A percentile compares a stretch with the other conserved stretches of the same genome.
phyloP scores from a whole-genome alignment of 2,329 filamentous ascomycete genomes.

The Claviceps purpurea region DNA sequence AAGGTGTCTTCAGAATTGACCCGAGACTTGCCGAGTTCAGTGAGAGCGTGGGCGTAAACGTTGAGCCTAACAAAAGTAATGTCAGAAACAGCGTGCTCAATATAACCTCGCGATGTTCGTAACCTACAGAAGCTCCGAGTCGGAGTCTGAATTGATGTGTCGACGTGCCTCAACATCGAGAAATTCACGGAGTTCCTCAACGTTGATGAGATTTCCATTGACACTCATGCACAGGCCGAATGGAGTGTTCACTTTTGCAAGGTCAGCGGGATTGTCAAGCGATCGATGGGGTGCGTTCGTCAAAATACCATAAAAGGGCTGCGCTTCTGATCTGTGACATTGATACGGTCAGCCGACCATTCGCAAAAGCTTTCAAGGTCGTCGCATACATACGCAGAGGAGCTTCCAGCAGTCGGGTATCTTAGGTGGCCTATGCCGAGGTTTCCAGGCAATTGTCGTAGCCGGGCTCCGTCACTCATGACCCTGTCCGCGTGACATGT shows the following conservation, averaged over 20 bases:
- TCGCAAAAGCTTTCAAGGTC: not conserved
- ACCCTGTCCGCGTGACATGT: slow-evolving; percentile 1
- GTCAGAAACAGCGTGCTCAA: not conserved
- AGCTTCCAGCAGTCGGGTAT: slow-evolving; percentile 82
- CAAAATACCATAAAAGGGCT: slow-evolving; percentile 58
- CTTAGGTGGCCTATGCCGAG: slow-evolving; percentile 73
- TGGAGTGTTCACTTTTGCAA: slow-evolving; percentile 49
- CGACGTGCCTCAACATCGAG: slow-evolving; percentile 68
- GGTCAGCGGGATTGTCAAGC: not conserved
- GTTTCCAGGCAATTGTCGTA: slow-evolving; percentile 50
- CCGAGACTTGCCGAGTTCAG: slow-evolving; percentile 67
- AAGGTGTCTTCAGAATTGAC: slow-evolving; percentile 71
- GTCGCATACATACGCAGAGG: slow-evolving; percentile 27
- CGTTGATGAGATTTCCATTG: slow-evolving; percentile 81
- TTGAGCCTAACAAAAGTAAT: slow-evolving; percentile 41
- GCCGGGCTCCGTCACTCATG: slow-evolving; percentile 40
- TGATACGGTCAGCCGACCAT: not conserved
- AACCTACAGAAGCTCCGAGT: slow-evolving; percentile 45
- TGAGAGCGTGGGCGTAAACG: slow-evolving; percentile 71
- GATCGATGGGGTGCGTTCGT: not conserved
- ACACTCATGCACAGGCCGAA: slow-evolving; percentile 72
- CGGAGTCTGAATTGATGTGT: slow-evolving; percentile 83
- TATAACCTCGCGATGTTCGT: not conserved
- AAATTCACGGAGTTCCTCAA: slow-evolving; percentile 52
- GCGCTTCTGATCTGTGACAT: slow-evolving; percentile 60